phyloP scores from a whole-genome alignment of 2,329 filamentous ascomycete species.

The Neoascochyta sp. region DNA sequence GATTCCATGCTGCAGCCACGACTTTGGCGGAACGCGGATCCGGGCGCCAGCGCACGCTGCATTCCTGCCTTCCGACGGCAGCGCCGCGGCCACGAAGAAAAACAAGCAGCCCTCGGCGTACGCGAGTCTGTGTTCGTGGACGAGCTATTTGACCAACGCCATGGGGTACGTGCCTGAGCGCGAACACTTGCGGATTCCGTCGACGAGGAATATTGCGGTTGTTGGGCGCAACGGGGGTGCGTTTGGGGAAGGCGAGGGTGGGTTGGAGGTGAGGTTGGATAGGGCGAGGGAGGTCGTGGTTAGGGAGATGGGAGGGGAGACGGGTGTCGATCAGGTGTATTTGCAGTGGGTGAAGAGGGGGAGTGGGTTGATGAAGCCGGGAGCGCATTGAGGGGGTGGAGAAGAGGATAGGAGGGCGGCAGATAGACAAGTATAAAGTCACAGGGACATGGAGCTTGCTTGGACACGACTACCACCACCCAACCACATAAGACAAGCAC shows the following conservation, averaged over 20 bases:
- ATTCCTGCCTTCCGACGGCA: constrained; percentile 17
- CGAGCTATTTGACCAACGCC: constrained; percentile 63
- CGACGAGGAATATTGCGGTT: constrained; percentile 80
- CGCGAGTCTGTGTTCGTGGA: constrained; percentile 77
- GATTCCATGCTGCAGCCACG: constrained; percentile 93
- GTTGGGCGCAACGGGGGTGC: constrained; percentile 56
- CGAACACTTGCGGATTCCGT: constrained; percentile 86
- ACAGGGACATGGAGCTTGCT: background rate
- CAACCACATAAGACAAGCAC: constrained; percentile 1
- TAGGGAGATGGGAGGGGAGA: constrained; percentile 44
- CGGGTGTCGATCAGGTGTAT: constrained; percentile 42
- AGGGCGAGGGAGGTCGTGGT: constrained; percentile 62
- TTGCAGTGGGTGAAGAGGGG: constrained; percentile 52
- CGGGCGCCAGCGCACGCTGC: constrained; percentile 51
- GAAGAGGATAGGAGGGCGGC: background rate
- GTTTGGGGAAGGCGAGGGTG: constrained; percentile 52
- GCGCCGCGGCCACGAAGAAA: constrained; percentile 20
- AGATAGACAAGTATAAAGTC: background rate
- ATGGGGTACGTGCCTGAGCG: constrained; percentile 74
- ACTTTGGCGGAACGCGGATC: constrained; percentile 70
- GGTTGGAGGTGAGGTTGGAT: constrained; percentile 55
- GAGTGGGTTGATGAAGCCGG: constrained; percentile 44
- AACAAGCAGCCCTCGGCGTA: constrained; percentile 65
- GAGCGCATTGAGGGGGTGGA: constrained; percentile 18
- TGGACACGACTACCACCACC: background rate